Evolutionary conservation across 108 stramenopile species (phyloP).

Genomic region (Nitzschia sp.): DNA sequence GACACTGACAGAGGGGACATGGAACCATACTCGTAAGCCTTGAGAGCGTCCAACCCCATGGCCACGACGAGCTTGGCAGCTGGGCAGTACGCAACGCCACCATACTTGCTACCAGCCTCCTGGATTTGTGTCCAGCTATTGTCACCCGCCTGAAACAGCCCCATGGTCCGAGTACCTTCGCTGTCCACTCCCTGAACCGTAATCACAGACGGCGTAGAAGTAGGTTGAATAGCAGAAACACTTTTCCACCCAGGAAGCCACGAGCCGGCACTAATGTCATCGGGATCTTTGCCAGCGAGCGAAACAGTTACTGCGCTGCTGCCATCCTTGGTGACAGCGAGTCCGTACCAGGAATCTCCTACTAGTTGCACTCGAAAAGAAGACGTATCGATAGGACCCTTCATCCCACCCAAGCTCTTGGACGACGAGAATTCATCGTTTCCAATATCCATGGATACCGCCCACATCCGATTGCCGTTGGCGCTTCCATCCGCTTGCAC

Average conservation of each 20-base stretch:
- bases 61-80: slow-evolving; percentile 32
- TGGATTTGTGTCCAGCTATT: slow-evolving; percentile 4
- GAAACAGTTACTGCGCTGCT: not conserved
- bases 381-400: slow-evolving; percentile 4
- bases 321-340: slow-evolving; percentile 13
- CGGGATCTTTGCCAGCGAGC: not conserved
- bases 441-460: slow-evolving; percentile 13
- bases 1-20: slow-evolving; percentile 12
- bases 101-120: slow-evolving; percentile 10
- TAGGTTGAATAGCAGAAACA: slow-evolving; percentile 20
- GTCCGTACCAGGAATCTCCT: slow-evolving; percentile 7
- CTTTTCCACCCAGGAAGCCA: slow-evolving; percentile 27
- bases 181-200: slow-evolving; percentile 3
- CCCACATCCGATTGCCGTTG: slow-evolving; percentile 13
- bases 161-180: slow-evolving; percentile 12
- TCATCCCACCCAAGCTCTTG: not conserved
- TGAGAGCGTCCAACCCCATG: slow-evolving; percentile 1
- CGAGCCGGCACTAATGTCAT: not conserved
- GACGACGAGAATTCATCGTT: slow-evolving; percentile 2
- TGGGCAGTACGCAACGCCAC: slow-evolving; percentile 44
- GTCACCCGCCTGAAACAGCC: slow-evolving; percentile 23
- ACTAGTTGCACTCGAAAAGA: slow-evolving; percentile 3
- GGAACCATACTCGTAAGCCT: not conserved
- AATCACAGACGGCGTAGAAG: slow-evolving; percentile 11
- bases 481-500: slow-evolving; percentile 17